Evolutionary conservation across 352 stramenopile species (phyloP), one percentile per base, ranked within the genome.

Genomic region (Globisporangium paddicum): DNA sequence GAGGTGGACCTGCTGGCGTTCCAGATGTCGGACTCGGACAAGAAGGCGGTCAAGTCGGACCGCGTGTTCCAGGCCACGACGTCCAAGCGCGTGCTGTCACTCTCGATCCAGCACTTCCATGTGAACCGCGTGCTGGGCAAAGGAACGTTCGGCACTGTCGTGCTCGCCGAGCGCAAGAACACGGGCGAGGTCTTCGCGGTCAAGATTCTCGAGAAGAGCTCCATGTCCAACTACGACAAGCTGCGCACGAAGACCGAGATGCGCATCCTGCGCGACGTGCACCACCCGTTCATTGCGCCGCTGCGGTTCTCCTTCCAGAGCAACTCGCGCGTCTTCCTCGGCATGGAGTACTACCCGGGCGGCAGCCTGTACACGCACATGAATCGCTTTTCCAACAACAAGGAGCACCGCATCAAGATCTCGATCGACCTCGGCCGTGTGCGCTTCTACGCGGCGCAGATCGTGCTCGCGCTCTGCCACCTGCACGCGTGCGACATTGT

Each of bases 81-180:
- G 9, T 89, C 82, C 16, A 94, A 94, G 67, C 82, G 85, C 45
- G 85, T 94, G 56, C 62, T 94, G 44, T 91, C 82, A 37, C 69
- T 93, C 18, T 93, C 83, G 25, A 93, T 97, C 62, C 87, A 97
- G 62, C 91, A 98, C 69, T 98, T 98, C 68, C 82, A 97, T 42
- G 86, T 98, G 32, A 91, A 98, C 40, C 93, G 95, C 55, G 90
- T 98, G 23, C 71, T 98, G 11, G 95, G 95, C 21, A 98, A 98
- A 66, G 95, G 95, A 28, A 95, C 90, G 32, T 98, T 98, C 54
- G 95, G 95, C 18, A 98, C 97, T 14, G 95, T 94, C 13, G 84
- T 94, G 40, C 63, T 94, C 19, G 80, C 84, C 1, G 84, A 90
- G 55, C 80, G 84, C 26, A 92, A 92, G 68, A 94, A 87, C 48